Percentiles rank a stretch among this genome's conserved stretches.
Evolutionary conservation across 2,329 filamentous ascomycete species (phyloP).

Genomic region (Pseudopyricularia javanii): DNA sequence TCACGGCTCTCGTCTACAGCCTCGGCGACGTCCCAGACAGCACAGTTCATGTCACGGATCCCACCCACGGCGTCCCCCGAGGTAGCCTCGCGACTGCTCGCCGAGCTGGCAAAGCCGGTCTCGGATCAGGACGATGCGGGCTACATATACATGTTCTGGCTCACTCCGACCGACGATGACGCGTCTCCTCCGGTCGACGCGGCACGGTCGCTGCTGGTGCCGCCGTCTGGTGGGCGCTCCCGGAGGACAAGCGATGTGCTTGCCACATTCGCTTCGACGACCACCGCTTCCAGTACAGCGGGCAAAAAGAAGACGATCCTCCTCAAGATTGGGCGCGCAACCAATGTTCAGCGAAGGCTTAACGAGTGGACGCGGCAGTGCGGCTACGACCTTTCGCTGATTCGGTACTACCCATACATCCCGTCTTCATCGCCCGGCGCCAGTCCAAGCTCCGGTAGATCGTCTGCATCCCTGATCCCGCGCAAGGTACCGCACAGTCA

Average conservation of each 20-base stretch:
- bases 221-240: constrained; percentile 25
- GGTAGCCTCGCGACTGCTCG: constrained; percentile 56
- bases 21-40: constrained; percentile 20
- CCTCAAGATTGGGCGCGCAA: constrained; percentile 53
- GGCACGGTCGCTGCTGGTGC: constrained; percentile 44
- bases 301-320: constrained; percentile 47
- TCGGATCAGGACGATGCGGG: constrained; percentile 67
- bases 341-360: constrained; percentile 81
- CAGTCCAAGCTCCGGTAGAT: constrained; percentile 5
- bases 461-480: constrained; percentile 18
- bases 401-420: constrained; percentile 84
- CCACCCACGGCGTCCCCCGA: constrained; percentile 53
- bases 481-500: constrained; percentile 76
- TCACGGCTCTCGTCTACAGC: constrained; percentile 11
- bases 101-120: constrained; percentile 66
- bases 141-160: constrained; percentile 99
- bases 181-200: constrained; percentile 44
- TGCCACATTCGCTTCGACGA: constrained; percentile 30
- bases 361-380: constrained; percentile 93
- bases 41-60: constrained; percentile 53
- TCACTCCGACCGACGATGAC: constrained; percentile 55
- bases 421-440: constrained; percentile 21
- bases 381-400: constrained; percentile 73
- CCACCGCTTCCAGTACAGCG: constrained; percentile 9
- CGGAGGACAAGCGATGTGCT: constrained; percentile 44